Evolutionary conservation across 73 alveolate genomes (phyloP).

Genomic region (Symbiodinium pilosum): DNA sequence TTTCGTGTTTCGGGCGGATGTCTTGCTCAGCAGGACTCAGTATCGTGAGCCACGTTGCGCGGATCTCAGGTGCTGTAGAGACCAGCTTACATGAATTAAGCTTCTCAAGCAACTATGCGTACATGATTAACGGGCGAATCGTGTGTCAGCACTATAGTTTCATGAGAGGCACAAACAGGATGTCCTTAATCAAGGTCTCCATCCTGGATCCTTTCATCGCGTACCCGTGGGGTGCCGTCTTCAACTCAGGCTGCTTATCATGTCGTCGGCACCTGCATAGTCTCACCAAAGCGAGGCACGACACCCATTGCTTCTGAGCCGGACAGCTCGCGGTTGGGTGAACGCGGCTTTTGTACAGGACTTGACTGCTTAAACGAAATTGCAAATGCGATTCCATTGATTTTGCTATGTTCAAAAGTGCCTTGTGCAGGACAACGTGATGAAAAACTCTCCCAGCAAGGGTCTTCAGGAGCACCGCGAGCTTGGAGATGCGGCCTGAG

Average conservation of each 20-base stretch:
- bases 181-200: neutral
- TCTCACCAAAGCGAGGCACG: too few relatives aligned
- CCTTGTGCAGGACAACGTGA: neutral
- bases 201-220: neutral
- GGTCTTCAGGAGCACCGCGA: neutral
- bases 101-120: too few relatives aligned
- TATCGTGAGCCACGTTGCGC: neutral
- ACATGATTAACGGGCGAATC: too few relatives aligned
- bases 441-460: neutral
- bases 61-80: neutral
- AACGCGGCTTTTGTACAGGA: neutral
- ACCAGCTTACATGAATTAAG: too few relatives aligned
- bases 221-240: neutral
- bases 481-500: neutral
- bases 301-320: neutral
- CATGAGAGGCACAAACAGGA: too few relatives aligned
- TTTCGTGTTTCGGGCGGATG: neutral
- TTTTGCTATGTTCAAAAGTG: too few relatives aligned
- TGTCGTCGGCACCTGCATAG: too few relatives aligned
- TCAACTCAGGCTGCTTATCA: neutral
- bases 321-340: neutral
- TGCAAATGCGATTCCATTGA: too few relatives aligned
- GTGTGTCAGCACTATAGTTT: too few relatives aligned
- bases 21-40: neutral
- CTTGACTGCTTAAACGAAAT: too few relatives aligned